Evolutionary conservation across 2,329 filamentous ascomycete species (phyloP).

Genomic region (Lomentospora prolificans): DNA sequence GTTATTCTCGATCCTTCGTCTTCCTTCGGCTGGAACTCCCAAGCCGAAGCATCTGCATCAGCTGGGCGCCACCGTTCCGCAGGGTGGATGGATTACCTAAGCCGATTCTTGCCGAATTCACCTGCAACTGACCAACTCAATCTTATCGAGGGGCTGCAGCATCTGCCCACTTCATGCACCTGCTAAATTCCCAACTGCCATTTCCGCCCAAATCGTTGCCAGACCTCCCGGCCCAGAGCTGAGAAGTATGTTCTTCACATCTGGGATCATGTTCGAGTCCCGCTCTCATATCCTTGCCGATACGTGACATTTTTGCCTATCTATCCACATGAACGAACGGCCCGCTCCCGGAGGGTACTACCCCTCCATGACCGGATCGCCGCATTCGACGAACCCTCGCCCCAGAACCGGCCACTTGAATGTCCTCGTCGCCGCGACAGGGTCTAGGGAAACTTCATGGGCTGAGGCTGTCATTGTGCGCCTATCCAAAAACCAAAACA

Average conservation of each 20-base stretch:
- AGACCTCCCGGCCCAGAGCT: neutral
- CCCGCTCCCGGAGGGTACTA: neutral
- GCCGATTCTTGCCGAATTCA: neutral
- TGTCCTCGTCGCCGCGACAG: conserved; percentile 57
- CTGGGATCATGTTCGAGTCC: neutral
- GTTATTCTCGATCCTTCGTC: too few species aligned
- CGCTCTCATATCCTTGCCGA: neutral
- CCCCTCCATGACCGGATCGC: neutral
- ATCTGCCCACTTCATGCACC: neutral
- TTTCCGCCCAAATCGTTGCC: neutral
- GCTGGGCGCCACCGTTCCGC: too few species aligned
- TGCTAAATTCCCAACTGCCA: neutral
- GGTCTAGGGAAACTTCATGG: conserved; percentile 54
- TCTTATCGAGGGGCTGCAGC: too few species aligned
- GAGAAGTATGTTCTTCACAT: neutral
- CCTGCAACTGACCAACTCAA: too few species aligned
- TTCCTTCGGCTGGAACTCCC: too few species aligned
- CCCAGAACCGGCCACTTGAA: conserved; percentile 24
- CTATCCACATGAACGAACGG: neutral
- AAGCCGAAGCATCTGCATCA: too few species aligned
- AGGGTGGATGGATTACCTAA: neutral
- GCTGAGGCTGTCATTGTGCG: conserved; percentile 57
- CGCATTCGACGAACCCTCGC: neutral
- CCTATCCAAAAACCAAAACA: conserved; percentile 53
- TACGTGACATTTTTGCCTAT: neutral